Conservation (phyloP, 306 rosid genomes). For the Erythrophleum fordii region DNA sequence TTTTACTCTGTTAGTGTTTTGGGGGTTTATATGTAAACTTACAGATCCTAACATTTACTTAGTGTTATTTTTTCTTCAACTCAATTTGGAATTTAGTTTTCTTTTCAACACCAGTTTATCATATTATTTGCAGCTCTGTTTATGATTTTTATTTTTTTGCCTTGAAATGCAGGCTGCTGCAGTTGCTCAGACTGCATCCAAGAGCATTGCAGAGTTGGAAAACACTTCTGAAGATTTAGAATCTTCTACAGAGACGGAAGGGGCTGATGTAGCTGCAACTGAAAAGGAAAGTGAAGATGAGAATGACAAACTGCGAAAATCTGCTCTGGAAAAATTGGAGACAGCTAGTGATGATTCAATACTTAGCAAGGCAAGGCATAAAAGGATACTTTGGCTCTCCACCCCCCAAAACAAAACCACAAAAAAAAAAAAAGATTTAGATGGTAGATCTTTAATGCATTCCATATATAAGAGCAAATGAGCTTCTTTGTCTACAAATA, state of each 20-base stretch:
- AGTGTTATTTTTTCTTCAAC: not conserved
- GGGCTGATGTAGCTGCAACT: slow-evolving; percentile 49
- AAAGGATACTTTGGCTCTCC: not conserved
- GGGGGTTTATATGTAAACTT: not conserved
- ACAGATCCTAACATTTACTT: not conserved
- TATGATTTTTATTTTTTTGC: slow-evolving; percentile 21
- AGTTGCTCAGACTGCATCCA: slow-evolving; percentile 87
- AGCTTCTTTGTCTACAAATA: slow-evolving; percentile 17
- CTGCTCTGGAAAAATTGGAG: slow-evolving; percentile 87
- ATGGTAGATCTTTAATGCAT: slow-evolving; percentile 17
- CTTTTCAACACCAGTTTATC: not conserved
- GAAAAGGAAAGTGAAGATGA: slow-evolving; percentile 64
- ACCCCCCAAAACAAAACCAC: too few relatives aligned
- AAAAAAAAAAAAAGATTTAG: slow-evolving; percentile 4
- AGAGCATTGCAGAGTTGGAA: slow-evolving; percentile 75
- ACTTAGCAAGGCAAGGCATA: slow-evolving; percentile 83
- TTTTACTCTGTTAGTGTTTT: not conserved
- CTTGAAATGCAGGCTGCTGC: slow-evolving; percentile 74
- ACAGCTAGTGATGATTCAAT: slow-evolving; percentile 88
- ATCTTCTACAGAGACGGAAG: slow-evolving; percentile 60
- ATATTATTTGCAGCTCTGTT: not conserved
- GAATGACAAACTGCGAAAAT: slow-evolving; percentile 51
- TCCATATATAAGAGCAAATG: slow-evolving; percentile 25
- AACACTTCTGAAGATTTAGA: slow-evolving; percentile 56
- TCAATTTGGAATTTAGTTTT: not conserved